Base-by-base conservation (phyloP, 345 rosid species). In the Sapria himalayana region DNA sequence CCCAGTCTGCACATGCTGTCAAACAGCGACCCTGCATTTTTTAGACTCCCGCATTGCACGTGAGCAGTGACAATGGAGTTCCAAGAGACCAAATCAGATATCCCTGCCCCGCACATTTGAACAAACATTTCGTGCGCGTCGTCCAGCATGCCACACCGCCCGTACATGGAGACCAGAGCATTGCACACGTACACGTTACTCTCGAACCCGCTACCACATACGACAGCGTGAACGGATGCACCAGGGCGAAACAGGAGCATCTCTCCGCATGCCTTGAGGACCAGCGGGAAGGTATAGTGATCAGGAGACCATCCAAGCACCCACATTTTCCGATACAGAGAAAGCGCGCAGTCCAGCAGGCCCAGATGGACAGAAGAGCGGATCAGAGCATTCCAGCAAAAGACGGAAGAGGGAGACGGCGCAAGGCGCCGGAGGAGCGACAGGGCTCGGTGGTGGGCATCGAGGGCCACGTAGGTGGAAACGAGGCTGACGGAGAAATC, bases 241-340 rank as follows among this genome's bases (percentile, higher is more conserved):
- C 95, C 84, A 7, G 29, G 29, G 7, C 37, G 50, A 25, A 49
- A 41, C 1, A 63, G 71, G 4, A 61, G 40, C n/a, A 67, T 25
- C 36, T 71, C 79, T 3, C 89, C 89, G 19, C 73, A 79, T 20
- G 92, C 89, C 49, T 76, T 84, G 43, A 79, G 63, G 34, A 79
- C 74, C 31, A 76, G 73, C 10, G 95, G 86, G 56, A 52, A 70
- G 18, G 95, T 84, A 50, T 73, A 65, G 44, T 73, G 67, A 9
- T 84, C 92, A 25, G 95, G 92, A 25, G 56, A 46, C 74, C 78
- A 79, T 4, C 72, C 72, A 13, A 65, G 59, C 37, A 61, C 41
- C 43, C 44, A 58, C 86, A 84, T 73, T 17, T 33, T 41, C 20
- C 58, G 52, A 37, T 67, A 67, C 3, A 65, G 49, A 37, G 43